These are phyloP conservation scores for Plasmodium gonderi DNA, from an alignment of 169 alveolate genomes.

Conservation along the genomic window DNA sequence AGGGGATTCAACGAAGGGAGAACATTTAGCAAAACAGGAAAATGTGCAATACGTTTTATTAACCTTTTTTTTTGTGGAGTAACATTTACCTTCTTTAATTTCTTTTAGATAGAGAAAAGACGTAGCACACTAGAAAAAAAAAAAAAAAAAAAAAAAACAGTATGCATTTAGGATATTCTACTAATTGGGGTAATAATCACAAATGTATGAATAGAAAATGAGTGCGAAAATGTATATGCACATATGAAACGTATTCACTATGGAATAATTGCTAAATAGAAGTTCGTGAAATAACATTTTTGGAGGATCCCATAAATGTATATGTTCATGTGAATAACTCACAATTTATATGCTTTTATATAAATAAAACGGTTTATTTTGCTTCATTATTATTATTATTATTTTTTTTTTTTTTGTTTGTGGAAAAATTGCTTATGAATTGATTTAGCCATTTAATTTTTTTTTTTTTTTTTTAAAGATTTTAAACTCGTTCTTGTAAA, in stretches of 20 bases:
- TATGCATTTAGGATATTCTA: background rate
- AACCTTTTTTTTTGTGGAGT: background rate
- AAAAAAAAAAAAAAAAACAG: background rate
- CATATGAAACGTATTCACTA: background rate
- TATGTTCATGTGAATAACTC: background rate
- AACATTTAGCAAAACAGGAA: no score
- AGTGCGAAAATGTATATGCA: background rate
- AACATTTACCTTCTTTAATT: background rate
- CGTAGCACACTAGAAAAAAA: background rate
- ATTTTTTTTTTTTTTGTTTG: background rate
- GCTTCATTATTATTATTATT: background rate
- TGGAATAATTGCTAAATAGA: background rate
- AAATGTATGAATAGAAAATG: background rate
- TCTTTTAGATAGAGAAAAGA: background rate
- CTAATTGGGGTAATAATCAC: background rate
- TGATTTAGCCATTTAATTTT: background rate
- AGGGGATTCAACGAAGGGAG: no score
- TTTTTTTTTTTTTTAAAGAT: background rate
- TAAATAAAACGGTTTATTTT: no score
- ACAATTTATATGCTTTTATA: background rate
- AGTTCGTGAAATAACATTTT: background rate
- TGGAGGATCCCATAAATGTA: background rate
- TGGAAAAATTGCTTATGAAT: background rate
- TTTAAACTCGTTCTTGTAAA: background rate
- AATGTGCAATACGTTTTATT: background rate